Evolutionary conservation across 2,329 filamentous ascomycete genomes (phyloP).

Genomic region (Alternaria incomplexa): DNA sequence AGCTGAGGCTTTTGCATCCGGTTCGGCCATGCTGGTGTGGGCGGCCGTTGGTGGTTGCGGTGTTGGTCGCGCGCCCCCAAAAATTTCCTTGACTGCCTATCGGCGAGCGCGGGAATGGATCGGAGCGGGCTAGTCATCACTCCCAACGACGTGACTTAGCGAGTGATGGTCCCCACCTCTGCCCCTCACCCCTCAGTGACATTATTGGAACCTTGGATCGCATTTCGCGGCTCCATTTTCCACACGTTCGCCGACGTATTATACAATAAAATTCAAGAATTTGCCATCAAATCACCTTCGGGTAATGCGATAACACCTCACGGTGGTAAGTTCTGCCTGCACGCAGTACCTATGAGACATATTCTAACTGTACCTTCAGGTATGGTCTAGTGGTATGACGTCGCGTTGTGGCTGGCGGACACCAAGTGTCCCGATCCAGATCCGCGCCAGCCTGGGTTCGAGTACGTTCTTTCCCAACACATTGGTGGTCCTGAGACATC

Average conservation of each 20-base stretch:
- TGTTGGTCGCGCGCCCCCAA: conserved; percentile 27
- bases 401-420: conserved; percentile 39
- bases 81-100: conserved; percentile 25
- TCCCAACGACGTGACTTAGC: neutral
- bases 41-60: conserved; percentile 15
- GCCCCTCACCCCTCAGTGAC: neutral
- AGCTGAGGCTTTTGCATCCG: conserved; percentile 35
- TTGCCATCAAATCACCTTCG: neutral
- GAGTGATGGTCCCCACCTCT: neutral
- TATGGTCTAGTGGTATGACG: conserved; percentile 42
- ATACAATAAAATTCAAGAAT: neutral
- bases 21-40: conserved; percentile 40
- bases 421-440: conserved; percentile 24
- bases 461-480: conserved; percentile 19
- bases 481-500: conserved; percentile 22
- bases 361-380: neutral
- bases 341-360: neutral
- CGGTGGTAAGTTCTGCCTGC: neutral
- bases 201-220: neutral
- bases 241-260: neutral
- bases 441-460: conserved; percentile 41
- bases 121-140: conserved; percentile 15
- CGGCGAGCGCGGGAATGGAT: conserved; percentile 24
- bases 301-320: neutral
- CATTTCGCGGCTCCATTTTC: neutral